Conservation (phyloP, 2,329 filamentous ascomycete species). For the Laburnicola sp. region DNA sequence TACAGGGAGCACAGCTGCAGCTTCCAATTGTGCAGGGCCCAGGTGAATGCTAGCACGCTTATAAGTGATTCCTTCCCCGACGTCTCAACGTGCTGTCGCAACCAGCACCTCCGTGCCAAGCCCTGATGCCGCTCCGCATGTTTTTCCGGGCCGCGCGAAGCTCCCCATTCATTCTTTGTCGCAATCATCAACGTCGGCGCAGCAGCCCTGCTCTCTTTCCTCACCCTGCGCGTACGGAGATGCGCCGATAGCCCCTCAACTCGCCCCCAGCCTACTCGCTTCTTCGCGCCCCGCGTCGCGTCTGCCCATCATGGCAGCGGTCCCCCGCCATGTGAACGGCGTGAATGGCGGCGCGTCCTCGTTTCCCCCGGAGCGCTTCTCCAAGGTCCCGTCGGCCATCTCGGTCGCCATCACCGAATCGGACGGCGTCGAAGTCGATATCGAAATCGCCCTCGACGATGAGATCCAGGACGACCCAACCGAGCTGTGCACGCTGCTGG, state of each 20-base stretch:
- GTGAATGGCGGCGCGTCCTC: conserved; percentile 50
- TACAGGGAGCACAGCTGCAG: not conserved
- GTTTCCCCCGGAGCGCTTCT: conserved; percentile 56
- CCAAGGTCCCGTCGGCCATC: conserved; percentile 64
- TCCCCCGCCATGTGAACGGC: conserved; percentile 55
- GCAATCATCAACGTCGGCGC: not conserved
- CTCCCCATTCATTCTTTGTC: conserved; percentile 6
- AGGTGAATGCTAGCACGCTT: no score
- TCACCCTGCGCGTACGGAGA: not conserved
- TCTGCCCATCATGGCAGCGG: conserved; percentile 53
- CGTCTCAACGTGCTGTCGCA: no score
- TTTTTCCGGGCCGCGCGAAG: conserved; percentile 4
- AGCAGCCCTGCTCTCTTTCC: not conserved
- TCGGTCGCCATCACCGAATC: conserved; percentile 66
- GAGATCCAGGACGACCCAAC: conserved; percentile 85
- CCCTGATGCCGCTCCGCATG: not conserved
- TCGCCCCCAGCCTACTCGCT: conserved; percentile 13
- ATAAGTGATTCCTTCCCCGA: no score
- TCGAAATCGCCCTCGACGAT: conserved; percentile 91
- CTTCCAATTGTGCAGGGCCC: no score
- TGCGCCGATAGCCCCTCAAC: conserved; percentile 1
- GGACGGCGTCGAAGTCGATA: conserved; percentile 65
- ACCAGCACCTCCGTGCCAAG: not conserved
- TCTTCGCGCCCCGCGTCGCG: conserved; percentile 10
- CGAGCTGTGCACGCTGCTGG: conserved; percentile 90